Evolutionary conservation across 2,329 filamentous ascomycete genomes (phyloP), one percentile per base, ranked within the genome.

Genomic region (Zelopaecilomyces penicillatus): DNA sequence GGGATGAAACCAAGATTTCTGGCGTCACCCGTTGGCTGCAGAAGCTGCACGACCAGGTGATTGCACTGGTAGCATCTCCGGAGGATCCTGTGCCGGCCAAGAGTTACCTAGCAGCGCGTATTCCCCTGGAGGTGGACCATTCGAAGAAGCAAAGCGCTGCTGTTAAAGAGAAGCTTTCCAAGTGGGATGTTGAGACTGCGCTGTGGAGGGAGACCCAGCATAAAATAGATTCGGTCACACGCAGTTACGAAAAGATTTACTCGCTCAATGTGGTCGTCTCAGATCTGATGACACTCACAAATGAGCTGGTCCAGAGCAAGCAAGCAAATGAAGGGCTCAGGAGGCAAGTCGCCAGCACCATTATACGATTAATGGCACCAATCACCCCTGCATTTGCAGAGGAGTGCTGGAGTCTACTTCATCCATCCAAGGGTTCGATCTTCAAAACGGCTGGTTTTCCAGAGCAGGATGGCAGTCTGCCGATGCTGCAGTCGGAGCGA

Each of bases 261-360:
- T 75, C 84, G 1, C 72, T 95, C 43, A 95, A 95, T 65, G 94
- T 87, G 0, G 74, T 87, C 6, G 76, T 95, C 12, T 93, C 87
- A 2, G 84, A 91, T 56, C 71, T 95, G 10, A 95, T 88, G 75
- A 80, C 77, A 36, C 71, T 95, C 11, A 90, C 87, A 4, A 95
- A 95, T 60, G 64, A 70, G 1, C 66, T 89, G 10, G 61, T 73
- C 30, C 73, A 73, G 4, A 65, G 71, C 10, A 51, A 62, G 1
- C 48, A 63, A 2, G 64, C 64, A 3, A 67, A 70, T 33, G 54
- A 58, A 4, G 41, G 64, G 4, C 57, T 85, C 52, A 68, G 65
- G 58, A 64, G 69, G 37, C 65, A 73, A 27, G 73, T 80, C 0
- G 62, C 71, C 1, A 70, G 71, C 1, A 66, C 71, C 4, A 73